Conservation (phyloP, 768 basidiomycete species). For the Lactifluus pinguis region DNA sequence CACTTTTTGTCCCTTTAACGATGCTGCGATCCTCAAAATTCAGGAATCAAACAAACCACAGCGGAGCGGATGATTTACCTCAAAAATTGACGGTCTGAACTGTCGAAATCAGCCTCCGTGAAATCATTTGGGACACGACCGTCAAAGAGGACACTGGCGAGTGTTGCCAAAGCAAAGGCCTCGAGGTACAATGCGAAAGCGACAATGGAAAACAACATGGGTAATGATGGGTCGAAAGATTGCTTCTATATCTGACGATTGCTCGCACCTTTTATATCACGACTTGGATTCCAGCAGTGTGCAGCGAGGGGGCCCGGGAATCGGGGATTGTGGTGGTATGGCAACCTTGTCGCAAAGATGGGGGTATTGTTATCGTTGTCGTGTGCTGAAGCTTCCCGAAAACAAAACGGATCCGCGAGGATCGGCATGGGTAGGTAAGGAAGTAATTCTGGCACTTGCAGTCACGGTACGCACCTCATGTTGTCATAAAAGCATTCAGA, state of each 20-base stretch:
- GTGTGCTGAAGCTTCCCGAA: too few relatives aligned
- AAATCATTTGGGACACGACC: slow-evolving; percentile 43
- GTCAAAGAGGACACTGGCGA: slow-evolving; percentile 36
- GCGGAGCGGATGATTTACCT: slow-evolving; percentile 33
- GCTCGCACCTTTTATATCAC: neutral
- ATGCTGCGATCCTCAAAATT: slow-evolving; percentile 28
- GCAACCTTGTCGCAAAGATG: too few relatives aligned
- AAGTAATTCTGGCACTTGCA: too few relatives aligned
- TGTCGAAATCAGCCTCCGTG: slow-evolving; percentile 35
- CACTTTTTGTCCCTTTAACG: slow-evolving; percentile 46
- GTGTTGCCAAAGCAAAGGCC: slow-evolving; percentile 20
- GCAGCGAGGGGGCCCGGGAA: too few relatives aligned
- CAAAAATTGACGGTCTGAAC: slow-evolving; percentile 41
- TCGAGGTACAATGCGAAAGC: neutral
- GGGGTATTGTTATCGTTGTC: too few relatives aligned
- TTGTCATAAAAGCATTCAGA: too few relatives aligned
- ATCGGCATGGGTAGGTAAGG: too few relatives aligned
- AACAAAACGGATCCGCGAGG: too few relatives aligned
- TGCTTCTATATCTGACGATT: neutral
- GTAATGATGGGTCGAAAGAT: neutral
- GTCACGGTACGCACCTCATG: too few relatives aligned
- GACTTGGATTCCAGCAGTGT: too few relatives aligned
- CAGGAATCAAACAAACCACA: neutral
- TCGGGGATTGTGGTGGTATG: neutral
- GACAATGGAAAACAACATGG: neutral